These are phyloP conservation scores for Aureobasidium subglaciale DNA, from an alignment of 2,329 filamentous ascomycete species.

Conservation along the genomic window DNA sequence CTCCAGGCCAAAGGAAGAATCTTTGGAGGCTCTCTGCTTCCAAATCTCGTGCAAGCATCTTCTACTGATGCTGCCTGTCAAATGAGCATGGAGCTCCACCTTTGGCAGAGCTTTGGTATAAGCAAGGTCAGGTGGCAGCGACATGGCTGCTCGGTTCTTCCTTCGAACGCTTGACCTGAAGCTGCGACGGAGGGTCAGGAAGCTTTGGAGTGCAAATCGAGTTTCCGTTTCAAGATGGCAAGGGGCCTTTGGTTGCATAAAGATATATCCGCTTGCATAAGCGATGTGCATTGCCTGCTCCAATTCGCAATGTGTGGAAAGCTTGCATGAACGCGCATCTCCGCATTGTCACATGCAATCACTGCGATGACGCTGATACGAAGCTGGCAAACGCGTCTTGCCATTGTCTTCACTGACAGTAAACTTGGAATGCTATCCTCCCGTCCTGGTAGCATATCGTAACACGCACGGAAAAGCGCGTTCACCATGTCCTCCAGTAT, in stretches of 20 bases:
- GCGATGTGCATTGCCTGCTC: no score
- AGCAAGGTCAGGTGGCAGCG: not conserved
- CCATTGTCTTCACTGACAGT: not conserved
- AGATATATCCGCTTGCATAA: no score
- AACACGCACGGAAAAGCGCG: not conserved
- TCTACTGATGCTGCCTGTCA: slow-evolving; percentile 70
- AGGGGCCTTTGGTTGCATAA: no score
- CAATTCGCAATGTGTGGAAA: no score
- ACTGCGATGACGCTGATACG: not conserved
- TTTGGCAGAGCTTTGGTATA: slow-evolving; percentile 37
- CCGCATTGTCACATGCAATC: slow-evolving; percentile 3
- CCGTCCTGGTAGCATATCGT: not conserved
- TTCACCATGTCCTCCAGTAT: slow-evolving; percentile 8
- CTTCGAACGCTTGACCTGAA: not conserved
- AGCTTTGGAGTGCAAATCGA: no score
- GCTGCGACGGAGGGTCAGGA: not conserved
- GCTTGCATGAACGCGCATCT: no score
- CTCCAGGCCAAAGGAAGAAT: slow-evolving; percentile 47
- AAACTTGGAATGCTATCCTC: not conserved
- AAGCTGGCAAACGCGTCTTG: slow-evolving; percentile 1
- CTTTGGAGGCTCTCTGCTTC: slow-evolving; percentile 47
- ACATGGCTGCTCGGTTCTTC: no score
- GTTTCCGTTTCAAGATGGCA: no score
- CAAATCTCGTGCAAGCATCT: slow-evolving; percentile 69
- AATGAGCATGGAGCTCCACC: slow-evolving; percentile 65